These are phyloP conservation scores for Cucurbita ficifolia DNA, from an alignment of 306 rosid genomes.

Conservation along the genomic window DNA sequence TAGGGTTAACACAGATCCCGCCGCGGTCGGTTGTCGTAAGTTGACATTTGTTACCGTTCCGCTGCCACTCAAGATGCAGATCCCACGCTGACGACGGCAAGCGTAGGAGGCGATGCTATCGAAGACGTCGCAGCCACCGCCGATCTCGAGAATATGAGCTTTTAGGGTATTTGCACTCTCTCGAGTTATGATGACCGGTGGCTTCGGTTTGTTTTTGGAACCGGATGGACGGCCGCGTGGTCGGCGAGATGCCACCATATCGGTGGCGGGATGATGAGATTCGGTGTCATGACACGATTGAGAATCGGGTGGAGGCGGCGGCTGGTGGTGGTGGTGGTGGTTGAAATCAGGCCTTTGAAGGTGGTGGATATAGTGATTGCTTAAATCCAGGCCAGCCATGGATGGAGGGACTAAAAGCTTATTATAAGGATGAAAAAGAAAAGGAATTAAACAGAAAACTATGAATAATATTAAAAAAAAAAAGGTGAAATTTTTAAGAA, in stretches of 20 bases:
- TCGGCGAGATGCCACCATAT: constrained; percentile 30
- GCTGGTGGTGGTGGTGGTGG: constrained; percentile 22
- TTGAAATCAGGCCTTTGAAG: constrained; percentile 49
- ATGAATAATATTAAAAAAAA: constrained; percentile 21
- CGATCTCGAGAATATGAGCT: constrained; percentile 80
- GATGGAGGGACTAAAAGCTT: constrained; percentile 13
- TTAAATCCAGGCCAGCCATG: constrained; percentile 95
- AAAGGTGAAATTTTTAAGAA: constrained; percentile 4
- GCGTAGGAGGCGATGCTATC: constrained; percentile 71
- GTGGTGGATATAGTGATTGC: constrained; percentile 53
- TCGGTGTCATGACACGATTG: constrained; percentile 29
- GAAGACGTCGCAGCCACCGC: constrained; percentile 64
- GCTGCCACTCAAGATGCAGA: constrained; percentile 69
- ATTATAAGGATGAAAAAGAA: constrained; percentile 19
- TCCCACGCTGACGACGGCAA: constrained; percentile 83
- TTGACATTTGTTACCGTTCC: constrained; percentile 73
- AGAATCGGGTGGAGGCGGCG: constrained; percentile 4
- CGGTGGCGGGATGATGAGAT: constrained; percentile 14
- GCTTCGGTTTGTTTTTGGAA: constrained; percentile 68
- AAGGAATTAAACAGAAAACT: constrained; percentile 46
- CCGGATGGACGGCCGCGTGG: constrained; percentile 73
- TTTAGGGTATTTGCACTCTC: constrained; percentile 89
- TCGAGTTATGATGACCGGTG: constrained; percentile 75
- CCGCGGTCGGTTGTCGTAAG: constrained; percentile 51
- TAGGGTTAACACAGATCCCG: constrained; percentile 53